Percentiles rank a stretch among this genome's conserved stretches.
Evolutionary conservation across 495 filamentous ascomycete genomes (phyloP).

Genomic region (Talaromyces stipitatus): DNA sequence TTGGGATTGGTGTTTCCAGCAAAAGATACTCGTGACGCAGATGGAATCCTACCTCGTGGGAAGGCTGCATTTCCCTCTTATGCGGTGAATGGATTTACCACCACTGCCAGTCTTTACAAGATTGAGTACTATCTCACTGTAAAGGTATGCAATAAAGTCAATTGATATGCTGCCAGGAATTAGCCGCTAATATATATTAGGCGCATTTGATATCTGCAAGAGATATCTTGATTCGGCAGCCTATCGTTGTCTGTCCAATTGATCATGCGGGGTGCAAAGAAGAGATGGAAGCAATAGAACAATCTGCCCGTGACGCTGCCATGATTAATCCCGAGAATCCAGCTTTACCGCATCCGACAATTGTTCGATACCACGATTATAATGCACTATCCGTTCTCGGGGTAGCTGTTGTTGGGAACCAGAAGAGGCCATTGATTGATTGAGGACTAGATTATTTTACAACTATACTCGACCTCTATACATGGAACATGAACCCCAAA

Average conservation of each 20-base stretch:
- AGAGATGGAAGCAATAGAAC: slow-evolving; percentile 96
- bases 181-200: slow-evolving; percentile 36
- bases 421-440: slow-evolving; percentile 87
- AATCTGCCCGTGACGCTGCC: slow-evolving; percentile 85
- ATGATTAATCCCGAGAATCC: slow-evolving; percentile 83
- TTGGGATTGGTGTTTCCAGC: slow-evolving; percentile 85
- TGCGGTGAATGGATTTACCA: slow-evolving; percentile 83
- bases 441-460: slow-evolving; percentile 28
- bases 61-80: slow-evolving; percentile 87
- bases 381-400: slow-evolving; percentile 72
- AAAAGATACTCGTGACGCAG: slow-evolving; percentile 78
- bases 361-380: slow-evolving; percentile 69
- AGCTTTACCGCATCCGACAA: slow-evolving; percentile 72
- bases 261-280: slow-evolving; percentile 95
- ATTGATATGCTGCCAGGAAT: neutral
- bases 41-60: slow-evolving; percentile 79
- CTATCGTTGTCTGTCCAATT: slow-evolving; percentile 91
- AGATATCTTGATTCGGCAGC: slow-evolving; percentile 86
- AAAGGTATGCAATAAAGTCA: slow-evolving; percentile 56
- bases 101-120: slow-evolving; percentile 89
- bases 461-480: too few species aligned
- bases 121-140: slow-evolving; percentile 95
- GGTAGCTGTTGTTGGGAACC: slow-evolving; percentile 74
- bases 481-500: too few species aligned
- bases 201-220: slow-evolving; percentile 83